phyloP scores from a whole-genome alignment of 306 rosid species.

The Macrotyloma uniflorum region DNA sequence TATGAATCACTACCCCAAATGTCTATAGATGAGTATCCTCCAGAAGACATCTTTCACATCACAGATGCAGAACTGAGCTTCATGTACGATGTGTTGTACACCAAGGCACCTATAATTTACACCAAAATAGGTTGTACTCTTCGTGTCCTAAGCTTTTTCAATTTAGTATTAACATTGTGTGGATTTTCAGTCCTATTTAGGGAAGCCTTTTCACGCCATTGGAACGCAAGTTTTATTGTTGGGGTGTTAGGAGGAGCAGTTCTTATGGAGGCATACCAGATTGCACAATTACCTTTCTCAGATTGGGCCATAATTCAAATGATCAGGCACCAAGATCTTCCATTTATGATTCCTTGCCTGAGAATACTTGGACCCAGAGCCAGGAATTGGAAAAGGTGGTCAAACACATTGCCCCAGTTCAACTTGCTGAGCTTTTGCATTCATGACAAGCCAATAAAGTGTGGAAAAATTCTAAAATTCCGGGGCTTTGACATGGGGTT shows the following conservation, averaged over 20 bases:
- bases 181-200: slow-evolving; percentile 45
- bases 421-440: slow-evolving; percentile 59
- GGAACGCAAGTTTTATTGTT: slow-evolving; percentile 44
- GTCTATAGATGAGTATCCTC: slow-evolving; percentile 41
- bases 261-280: slow-evolving; percentile 62
- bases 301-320: slow-evolving; percentile 67
- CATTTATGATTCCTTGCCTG: slow-evolving; percentile 43
- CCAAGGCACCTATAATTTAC: slow-evolving; percentile 62
- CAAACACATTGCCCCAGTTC: slow-evolving; percentile 62
- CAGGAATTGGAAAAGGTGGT: slow-evolving; percentile 63
- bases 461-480: slow-evolving; percentile 40
- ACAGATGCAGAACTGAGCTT: slow-evolving; percentile 66
- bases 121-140: slow-evolving; percentile 57
- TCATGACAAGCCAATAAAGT: slow-evolving; percentile 47
- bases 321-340: slow-evolving; percentile 49
- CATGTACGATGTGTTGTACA: slow-evolving; percentile 75
- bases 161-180: slow-evolving; percentile 43
- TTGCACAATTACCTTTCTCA: slow-evolving; percentile 54
- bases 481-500: slow-evolving; percentile 42
- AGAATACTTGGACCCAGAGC: slow-evolving; percentile 47
- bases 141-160: slow-evolving; percentile 49
- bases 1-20: slow-evolving; percentile 52
- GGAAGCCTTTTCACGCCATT: slow-evolving; percentile 21
- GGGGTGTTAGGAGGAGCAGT: slow-evolving; percentile 53
- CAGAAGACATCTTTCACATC: slow-evolving; percentile 52